These are phyloP conservation scores for Boletus vinaceobasis DNA, from an alignment of 768 basidiomycete genomes.

Conservation along the genomic window DNA sequence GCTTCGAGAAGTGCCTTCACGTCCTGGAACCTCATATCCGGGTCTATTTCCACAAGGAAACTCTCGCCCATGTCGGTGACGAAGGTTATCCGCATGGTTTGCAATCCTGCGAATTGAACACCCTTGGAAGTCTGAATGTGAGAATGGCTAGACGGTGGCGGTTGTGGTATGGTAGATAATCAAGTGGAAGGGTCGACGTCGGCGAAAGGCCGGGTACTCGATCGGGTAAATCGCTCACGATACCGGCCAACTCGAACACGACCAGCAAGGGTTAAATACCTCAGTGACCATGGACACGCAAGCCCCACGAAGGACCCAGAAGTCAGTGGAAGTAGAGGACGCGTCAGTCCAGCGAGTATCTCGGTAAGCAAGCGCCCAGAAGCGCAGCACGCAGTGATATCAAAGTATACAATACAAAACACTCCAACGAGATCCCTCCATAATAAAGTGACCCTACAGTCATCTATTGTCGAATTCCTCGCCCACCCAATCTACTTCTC, in stretches of 20 bases:
- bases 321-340: slow-evolving; percentile 18
- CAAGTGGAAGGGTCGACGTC: not conserved
- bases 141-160: not conserved
- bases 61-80: slow-evolving; percentile 62
- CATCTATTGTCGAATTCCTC: slow-evolving; percentile 28
- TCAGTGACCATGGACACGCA: slow-evolving; percentile 13
- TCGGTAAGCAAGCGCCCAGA: slow-evolving; percentile 10
- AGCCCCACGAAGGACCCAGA: slow-evolving; percentile 21
- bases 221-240: slow-evolving; percentile 16
- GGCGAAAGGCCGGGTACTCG: slow-evolving; percentile 8
- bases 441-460: not conserved
- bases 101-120: not conserved
- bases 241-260: not conserved
- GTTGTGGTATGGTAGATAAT: slow-evolving; percentile 2
- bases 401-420: slow-evolving; percentile 3
- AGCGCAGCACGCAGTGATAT: slow-evolving; percentile 3
- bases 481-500: slow-evolving; percentile 29
- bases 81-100: slow-evolving; percentile 68
- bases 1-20: slow-evolving; percentile 93
- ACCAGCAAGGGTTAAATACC: slow-evolving; percentile 13
- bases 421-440: not conserved
- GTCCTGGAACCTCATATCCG: slow-evolving; percentile 87
- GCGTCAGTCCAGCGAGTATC: slow-evolving; percentile 9
- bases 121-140: not conserved
- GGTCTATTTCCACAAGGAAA: slow-evolving; percentile 78